Percentiles rank a stretch among this genome's conserved stretches.
These are phyloP conservation scores for Coemansia umbellata DNA, from an alignment of 192 early-diverging fungal species.

Conservation along the genomic window DNA sequence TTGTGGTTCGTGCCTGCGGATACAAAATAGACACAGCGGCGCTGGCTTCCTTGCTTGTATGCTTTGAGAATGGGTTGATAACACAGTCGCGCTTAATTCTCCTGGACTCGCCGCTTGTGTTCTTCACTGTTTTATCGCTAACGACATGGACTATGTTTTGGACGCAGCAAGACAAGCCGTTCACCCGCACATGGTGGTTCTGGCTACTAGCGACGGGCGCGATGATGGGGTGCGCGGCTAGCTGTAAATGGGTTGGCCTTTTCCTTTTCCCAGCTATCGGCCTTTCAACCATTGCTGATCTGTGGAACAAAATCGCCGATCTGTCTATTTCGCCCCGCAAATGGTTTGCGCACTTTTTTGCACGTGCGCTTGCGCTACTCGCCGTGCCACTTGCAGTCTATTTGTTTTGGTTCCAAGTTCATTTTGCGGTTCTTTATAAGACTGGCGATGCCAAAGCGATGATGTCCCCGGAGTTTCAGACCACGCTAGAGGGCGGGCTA, in stretches of 20 bases:
- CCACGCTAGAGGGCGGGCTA: conserved; percentile 64
- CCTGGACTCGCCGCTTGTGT: conserved; percentile 86
- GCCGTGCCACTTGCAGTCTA: conserved; percentile 77
- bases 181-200: conserved; percentile 78
- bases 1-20: conserved; percentile 75
- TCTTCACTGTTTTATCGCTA: conserved; percentile 77
- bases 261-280: conserved; percentile 88
- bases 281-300: conserved; percentile 72
- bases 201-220: conserved; percentile 89
- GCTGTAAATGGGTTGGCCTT: conserved; percentile 94
- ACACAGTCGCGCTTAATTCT: conserved; percentile 92
- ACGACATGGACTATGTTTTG: conserved; percentile 89
- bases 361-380: conserved; percentile 82
- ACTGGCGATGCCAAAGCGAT: conserved; percentile 87
- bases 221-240: conserved; percentile 65
- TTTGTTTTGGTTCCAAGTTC: conserved; percentile 81
- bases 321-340: conserved; percentile 53
- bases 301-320: conserved; percentile 87
- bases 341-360: conserved; percentile 66
- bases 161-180: conserved; percentile 66
- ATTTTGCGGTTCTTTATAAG: conserved; percentile 75
- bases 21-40: conserved; percentile 65
- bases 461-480: conserved; percentile 90
- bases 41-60: conserved; percentile 75
- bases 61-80: conserved; percentile 88